A percentile compares a stretch with the other conserved stretches of the same genome.
phyloP scores from a whole-genome alignment of 176 grass and related monocot species.

The Eragrostis curvula region DNA sequence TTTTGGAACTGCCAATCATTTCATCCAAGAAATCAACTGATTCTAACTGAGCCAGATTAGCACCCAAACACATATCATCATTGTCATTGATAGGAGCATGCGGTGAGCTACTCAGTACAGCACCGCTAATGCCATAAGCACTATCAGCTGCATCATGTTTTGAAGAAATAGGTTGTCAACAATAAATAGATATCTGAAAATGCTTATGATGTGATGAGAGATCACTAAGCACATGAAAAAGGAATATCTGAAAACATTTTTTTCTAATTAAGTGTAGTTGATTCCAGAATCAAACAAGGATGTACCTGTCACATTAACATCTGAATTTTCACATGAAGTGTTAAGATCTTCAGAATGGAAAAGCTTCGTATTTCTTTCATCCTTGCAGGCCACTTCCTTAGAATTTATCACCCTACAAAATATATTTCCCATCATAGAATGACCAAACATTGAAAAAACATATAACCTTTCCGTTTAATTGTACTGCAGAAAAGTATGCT shows the following conservation, averaged over 20 bases:
- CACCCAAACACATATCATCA: slow-evolving; percentile 14
- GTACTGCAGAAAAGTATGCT: slow-evolving; percentile 4
- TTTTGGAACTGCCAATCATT: background rate
- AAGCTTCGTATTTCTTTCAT: background rate
- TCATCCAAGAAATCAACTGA: slow-evolving; percentile 14
- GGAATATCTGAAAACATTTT: background rate
- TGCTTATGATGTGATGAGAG: background rate
- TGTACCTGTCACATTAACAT: slow-evolving; percentile 11
- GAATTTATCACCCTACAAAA: slow-evolving; percentile 27
- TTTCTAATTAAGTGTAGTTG: background rate
- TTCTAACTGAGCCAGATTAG: slow-evolving; percentile 10
- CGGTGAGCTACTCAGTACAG: slow-evolving; percentile 10
- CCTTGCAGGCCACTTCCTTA: slow-evolving; percentile 4
- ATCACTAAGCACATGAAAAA: background rate
- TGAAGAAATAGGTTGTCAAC: background rate
- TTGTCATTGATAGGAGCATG: slow-evolving; percentile 7
- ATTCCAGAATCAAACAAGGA: background rate
- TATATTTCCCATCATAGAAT: slow-evolving; percentile 10
- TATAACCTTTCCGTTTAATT: background rate
- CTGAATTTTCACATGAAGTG: background rate
- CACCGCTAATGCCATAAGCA: background rate
- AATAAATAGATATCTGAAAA: background rate
- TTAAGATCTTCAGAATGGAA: background rate
- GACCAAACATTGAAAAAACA: background rate
- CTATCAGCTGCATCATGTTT: slow-evolving; percentile 26